Evolutionary conservation across 257 asterid species (phyloP), one percentile per base, ranked within the genome.

Genomic region (Salvia splendens): DNA sequence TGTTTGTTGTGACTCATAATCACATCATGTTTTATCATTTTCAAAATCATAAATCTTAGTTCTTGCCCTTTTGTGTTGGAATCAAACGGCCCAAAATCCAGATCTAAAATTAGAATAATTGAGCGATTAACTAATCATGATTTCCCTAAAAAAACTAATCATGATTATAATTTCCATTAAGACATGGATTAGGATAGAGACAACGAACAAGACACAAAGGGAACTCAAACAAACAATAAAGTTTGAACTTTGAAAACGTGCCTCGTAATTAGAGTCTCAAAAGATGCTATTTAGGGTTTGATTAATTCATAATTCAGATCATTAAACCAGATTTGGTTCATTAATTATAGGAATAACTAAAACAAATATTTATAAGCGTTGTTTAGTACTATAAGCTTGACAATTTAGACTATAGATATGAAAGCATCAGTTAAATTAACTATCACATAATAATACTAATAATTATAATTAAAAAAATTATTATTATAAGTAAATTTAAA

Each of bases 261-360:
- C 69, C 54, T 56, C 43, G 67, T 36, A 55, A 72, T 64, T 72
- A 64, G 70, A 42, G 75, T 16, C 70, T 67, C 66, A 45, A 57
- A 69, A 72, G 76, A 72, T 63, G 76, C 71, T 45, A 51, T 12
- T 9, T 16, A 12, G 65, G 52, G 54, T 63, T 42, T 24, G 38
- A n/a, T 33, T 71, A 15, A 42, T 62, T 9, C 3, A 6, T 33
- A 9, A 9, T 40, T 38, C 14, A 28, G 57, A 28, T 42, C 69
- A 53, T 49, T 43, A 71, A 63, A 42, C 46, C 17, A 3, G 52
- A 28, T 12, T 57, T 69, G 24, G 35, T 8, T 36, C 20, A 9
- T 64, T 64, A 48, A 14, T 4, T 63, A 30, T 6, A 30, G 56
- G 45, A 28, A 16, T 28, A 17, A 8, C 11, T 43, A 2, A 45